Percentiles rank a stretch among this genome's conserved stretches.
Evolutionary conservation across 2,329 filamentous ascomycete species (phyloP).

Genomic region (Exophiala lecanii-corni): DNA sequence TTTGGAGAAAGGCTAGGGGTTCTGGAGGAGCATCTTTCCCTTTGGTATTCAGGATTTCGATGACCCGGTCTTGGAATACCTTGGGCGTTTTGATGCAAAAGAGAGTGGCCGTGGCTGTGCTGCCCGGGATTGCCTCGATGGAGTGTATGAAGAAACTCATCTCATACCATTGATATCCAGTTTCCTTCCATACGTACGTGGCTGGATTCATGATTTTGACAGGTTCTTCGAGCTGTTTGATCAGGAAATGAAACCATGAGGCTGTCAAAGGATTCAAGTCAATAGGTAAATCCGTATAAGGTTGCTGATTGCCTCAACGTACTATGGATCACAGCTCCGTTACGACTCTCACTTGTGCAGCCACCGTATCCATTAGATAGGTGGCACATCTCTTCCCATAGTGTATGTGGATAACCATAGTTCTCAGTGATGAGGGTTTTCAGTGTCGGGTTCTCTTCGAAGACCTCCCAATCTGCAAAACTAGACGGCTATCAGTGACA

Average conservation of each 20-base stretch:
- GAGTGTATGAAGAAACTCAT: constrained; percentile 24
- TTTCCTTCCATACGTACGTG: background rate
- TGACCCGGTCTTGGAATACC: constrained; percentile 5
- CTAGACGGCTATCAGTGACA: constrained; percentile 4
- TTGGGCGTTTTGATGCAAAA: constrained; percentile 20
- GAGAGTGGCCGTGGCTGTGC: background rate
- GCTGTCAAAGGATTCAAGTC: constrained; percentile 15
- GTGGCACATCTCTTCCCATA: constrained; percentile 14
- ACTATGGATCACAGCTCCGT: constrained; percentile 11
- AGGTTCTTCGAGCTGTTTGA: constrained; percentile 17
- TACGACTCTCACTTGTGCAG: constrained; percentile 1
- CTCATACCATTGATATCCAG: constrained; percentile 24
- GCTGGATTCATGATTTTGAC: background rate
- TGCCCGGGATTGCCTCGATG: constrained; percentile 1
- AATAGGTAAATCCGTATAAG: too few species aligned
- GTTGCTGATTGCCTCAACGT: too few species aligned
- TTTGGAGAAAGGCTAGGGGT: constrained; percentile 21
- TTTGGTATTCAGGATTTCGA: constrained; percentile 4
- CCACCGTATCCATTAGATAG: constrained; percentile 15
- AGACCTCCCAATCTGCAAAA: constrained; percentile 9
- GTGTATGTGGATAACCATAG: constrained; percentile 12
- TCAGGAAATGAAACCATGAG: constrained; percentile 26
- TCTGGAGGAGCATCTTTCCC: constrained; percentile 1
- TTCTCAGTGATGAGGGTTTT: constrained; percentile 5
- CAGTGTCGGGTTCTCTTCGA: background rate